These are phyloP conservation scores for Coemansia sp. DNA, from an alignment of 192 early-diverging fungal genomes.

Conservation along the genomic window DNA sequence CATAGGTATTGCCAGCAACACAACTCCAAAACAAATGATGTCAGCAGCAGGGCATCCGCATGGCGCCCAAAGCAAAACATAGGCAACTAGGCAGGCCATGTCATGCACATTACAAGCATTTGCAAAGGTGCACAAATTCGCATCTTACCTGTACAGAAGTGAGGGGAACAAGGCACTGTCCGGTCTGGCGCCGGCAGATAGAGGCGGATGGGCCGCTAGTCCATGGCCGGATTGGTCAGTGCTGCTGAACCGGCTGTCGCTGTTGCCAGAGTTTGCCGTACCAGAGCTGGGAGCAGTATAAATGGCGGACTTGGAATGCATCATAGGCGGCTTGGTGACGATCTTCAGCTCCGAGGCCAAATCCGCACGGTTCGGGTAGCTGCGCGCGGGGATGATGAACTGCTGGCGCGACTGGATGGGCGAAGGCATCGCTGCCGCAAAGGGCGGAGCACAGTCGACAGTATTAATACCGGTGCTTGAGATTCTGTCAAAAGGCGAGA, in stretches of 20 bases:
- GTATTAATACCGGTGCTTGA: background rate
- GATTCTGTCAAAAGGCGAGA: conserved; percentile 14
- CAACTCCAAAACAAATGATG: conserved; percentile 2
- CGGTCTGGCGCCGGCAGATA: conserved; percentile 12
- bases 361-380: background rate
- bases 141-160: conserved; percentile 47
- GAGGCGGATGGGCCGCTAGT: conserved; percentile 20
- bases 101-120: background rate
- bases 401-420: background rate
- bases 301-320: conserved; percentile 21
- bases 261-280: conserved; percentile 14
- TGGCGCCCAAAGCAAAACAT: conserved; percentile 1
- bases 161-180: conserved; percentile 39
- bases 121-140: background rate
- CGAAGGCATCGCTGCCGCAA: conserved; percentile 8
- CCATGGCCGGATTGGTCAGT: conserved; percentile 23
- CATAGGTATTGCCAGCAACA: background rate
- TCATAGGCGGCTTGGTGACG: conserved; percentile 6
- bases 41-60: background rate
- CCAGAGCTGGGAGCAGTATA: conserved; percentile 1
- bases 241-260: conserved; percentile 28
- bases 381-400: background rate
- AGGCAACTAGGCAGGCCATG: background rate
- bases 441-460: conserved; percentile 7
- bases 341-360: background rate